Evolutionary conservation across 495 filamentous ascomycete species (phyloP), one percentile per base, ranked within the genome.

Genomic region (Neurospora terricola): DNA sequence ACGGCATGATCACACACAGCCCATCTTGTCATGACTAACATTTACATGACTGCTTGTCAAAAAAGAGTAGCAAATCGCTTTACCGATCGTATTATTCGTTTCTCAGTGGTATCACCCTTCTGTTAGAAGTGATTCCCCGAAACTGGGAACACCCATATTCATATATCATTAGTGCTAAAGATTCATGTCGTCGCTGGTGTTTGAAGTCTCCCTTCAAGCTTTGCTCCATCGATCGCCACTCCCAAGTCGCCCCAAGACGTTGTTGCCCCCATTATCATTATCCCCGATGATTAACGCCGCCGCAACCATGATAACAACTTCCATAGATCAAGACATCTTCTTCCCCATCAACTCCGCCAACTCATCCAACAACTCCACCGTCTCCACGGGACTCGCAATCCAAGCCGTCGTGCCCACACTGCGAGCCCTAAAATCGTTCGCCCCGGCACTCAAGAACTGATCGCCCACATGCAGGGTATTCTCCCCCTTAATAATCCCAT

Each of bases 341-440:
- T 86, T 86, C 18, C 78, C 81, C 85, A 87, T 87, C 74, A 87
- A 75, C 59, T 88, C 87, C 7, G 82, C 84, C 78, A 97, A 81
- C 83, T 98, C 94, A 78, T 97, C 94, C 68, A 98, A 81, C 72
- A 98, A 81, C 75, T 91, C 88, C 8, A 97, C 92, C 42, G 96
- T 98, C 84, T 99, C 96, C 1, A 87, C 84, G 0, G 96, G 96
- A 77, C 85, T 97, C 14, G 96, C 94, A 74, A 99, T 97, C 96
- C 96, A 99, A 6, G 88, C 88, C 30, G 88, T 90, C 6, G 88
- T 90, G 10, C 87, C 88, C n/a, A 89, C 88, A 74, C 85, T 88
- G 69, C 88, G 79, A 21, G 88, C 94, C 85, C 97, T 96, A 83
- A 98, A 98, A 80, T 98, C 96, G 82, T 99, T 99, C 5, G 94